These are phyloP conservation scores for Dioscorea cayenensis DNA, from an alignment of 116 monocot species.

Conservation along the genomic window DNA sequence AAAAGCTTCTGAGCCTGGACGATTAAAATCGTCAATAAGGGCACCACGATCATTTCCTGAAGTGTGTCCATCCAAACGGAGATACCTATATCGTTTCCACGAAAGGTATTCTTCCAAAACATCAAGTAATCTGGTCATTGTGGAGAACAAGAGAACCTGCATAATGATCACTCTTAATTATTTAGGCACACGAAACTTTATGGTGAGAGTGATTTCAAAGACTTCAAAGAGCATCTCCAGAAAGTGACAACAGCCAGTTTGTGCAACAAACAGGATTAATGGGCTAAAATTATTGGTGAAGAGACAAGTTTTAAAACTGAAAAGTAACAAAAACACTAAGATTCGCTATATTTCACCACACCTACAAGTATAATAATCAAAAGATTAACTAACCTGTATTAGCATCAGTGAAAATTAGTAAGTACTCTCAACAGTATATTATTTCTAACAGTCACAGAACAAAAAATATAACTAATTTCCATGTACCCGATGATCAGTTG, in stretches of 20 bases:
- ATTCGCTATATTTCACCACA: too few relatives aligned
- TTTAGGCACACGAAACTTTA: neutral
- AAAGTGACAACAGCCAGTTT: too few relatives aligned
- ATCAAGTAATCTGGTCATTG: slow-evolving; percentile 99
- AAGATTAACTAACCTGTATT: neutral
- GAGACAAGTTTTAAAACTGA: too few relatives aligned
- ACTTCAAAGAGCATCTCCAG: too few relatives aligned
- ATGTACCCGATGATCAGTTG: slow-evolving; percentile 91
- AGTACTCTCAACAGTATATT: neutral
- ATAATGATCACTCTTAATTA: slow-evolving; percentile 5
- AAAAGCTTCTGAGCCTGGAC: slow-evolving; percentile 68
- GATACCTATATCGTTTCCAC: slow-evolving; percentile 87
- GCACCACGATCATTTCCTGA: slow-evolving; percentile 92
- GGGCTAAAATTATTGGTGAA: too few relatives aligned
- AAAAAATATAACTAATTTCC: neutral
- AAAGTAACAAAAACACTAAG: too few relatives aligned
- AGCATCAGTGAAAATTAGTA: neutral
- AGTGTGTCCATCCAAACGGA: slow-evolving; percentile 98
- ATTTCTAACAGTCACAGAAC: neutral
- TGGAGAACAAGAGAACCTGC: slow-evolving; percentile 96
- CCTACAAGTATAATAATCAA: too few relatives aligned
- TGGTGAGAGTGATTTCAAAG: neutral
- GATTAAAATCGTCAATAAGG: slow-evolving; percentile 90
- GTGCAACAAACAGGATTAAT: too few relatives aligned
- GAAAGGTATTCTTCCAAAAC: slow-evolving; percentile 94